phyloP scores from a whole-genome alignment of 805 yeast genomes.

The Kluyveromyces nonfermentans region DNA sequence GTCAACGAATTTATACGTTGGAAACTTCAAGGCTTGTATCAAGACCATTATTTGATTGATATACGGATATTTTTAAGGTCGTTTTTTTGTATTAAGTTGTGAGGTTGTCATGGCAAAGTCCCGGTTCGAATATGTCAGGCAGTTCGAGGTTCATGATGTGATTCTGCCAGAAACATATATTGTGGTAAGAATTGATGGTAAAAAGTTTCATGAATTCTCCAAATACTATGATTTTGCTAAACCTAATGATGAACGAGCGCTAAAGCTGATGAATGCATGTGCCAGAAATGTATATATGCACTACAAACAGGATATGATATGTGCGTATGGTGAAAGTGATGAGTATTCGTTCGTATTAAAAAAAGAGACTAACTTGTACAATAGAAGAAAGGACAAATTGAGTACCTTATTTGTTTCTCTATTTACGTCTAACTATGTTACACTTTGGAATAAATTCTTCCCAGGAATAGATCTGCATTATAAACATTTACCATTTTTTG shows the following conservation, averaged over 20 bases:
- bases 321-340: slow-evolving; percentile 94
- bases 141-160: slow-evolving; percentile 64
- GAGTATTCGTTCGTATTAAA: slow-evolving; percentile 80
- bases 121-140: slow-evolving; percentile 75
- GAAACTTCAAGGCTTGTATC: no score
- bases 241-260: slow-evolving; percentile 78
- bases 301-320: slow-evolving; percentile 56
- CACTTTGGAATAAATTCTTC: slow-evolving; percentile 55
- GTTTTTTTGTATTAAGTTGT: no score
- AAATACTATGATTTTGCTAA: slow-evolving; percentile 64
- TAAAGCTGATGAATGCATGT: slow-evolving; percentile 71
- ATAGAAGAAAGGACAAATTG: slow-evolving; percentile 71
- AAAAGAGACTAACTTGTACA: slow-evolving; percentile 58
- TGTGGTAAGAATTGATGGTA: slow-evolving; percentile 83
- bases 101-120: slow-evolving; percentile 61
- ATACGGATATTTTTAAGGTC: not conserved
- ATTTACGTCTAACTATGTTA: slow-evolving; percentile 67
- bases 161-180: slow-evolving; percentile 75
- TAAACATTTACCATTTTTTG: slow-evolving; percentile 72
- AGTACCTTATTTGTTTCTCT: slow-evolving; percentile 74
- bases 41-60: not conserved
- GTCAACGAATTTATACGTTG: no score
- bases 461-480: slow-evolving; percentile 39
- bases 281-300: slow-evolving; percentile 56
- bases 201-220: slow-evolving; percentile 86